These are phyloP conservation scores for Schizochytrium sp. DNA, from an alignment of 108 stramenopile species.

Conservation along the genomic window DNA sequence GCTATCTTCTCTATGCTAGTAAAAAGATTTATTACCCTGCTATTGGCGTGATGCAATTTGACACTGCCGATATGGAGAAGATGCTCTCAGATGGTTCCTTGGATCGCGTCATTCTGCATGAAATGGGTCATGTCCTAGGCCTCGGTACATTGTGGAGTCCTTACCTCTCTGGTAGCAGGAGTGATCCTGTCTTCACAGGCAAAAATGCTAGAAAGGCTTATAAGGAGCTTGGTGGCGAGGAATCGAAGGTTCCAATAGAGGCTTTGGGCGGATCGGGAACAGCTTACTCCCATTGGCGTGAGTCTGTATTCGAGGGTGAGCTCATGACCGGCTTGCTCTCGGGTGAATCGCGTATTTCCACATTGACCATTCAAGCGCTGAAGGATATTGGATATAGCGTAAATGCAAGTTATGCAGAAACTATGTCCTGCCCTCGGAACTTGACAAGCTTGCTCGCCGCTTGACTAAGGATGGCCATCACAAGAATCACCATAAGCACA, in stretches of 20 bases:
- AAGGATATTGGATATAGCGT: constrained; percentile 8
- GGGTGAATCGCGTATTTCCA: not conserved
- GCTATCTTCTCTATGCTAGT: not conserved
- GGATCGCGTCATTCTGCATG: not conserved
- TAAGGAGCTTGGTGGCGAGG: not conserved
- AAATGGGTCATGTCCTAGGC: constrained; percentile 31
- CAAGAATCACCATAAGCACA: too few species aligned
- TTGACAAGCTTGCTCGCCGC: not conserved
- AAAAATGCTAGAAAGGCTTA: not conserved
- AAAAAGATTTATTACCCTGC: not conserved
- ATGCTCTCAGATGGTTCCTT: not conserved
- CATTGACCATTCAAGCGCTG: not conserved
- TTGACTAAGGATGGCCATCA: too few species aligned
- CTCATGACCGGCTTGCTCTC: constrained; percentile 54
- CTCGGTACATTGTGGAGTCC: not conserved
- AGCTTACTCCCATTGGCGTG: not conserved
- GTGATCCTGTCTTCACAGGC: constrained; percentile 2
- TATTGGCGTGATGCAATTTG: not conserved
- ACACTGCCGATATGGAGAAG: not conserved
- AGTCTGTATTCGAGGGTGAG: constrained; percentile 41
- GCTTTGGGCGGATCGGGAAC: not conserved
- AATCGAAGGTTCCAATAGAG: not conserved
- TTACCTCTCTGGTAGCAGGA: not conserved
- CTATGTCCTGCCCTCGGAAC: not conserved
- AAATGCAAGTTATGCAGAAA: not conserved